Percentiles rank a stretch among this genome's conserved stretches.
These are phyloP conservation scores for Oldenlandia corymbosa DNA, from an alignment of 257 asterid genomes.

Conservation along the genomic window DNA sequence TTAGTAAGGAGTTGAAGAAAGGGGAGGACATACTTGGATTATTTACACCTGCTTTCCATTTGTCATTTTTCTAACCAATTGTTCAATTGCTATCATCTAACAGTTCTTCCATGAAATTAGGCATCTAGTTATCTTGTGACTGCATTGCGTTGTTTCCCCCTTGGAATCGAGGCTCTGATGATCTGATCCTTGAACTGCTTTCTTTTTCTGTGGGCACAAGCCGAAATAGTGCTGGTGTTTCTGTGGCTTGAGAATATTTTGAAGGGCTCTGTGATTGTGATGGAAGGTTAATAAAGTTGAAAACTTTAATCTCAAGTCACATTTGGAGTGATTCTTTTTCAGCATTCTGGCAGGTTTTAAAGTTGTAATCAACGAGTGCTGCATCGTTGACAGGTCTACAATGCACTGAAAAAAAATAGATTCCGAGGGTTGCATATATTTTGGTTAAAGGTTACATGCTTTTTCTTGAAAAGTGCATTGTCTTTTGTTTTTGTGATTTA, in stretches of 20 bases:
- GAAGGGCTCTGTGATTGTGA: constrained; percentile 6
- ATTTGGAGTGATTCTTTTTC: not conserved
- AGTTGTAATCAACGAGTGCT: not conserved
- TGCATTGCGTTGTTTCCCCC: too few species aligned
- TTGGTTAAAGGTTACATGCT: constrained; percentile 8
- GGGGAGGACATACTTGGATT: not conserved
- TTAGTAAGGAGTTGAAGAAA: not conserved
- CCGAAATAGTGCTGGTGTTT: not conserved
- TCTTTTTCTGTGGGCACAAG: not conserved
- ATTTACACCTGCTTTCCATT: not conserved
- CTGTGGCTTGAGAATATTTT: not conserved
- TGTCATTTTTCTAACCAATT: not conserved
- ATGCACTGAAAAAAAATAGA: not conserved
- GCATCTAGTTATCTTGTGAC: not conserved
- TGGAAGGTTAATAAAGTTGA: not conserved
- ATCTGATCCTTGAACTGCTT: not conserved
- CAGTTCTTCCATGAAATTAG: not conserved
- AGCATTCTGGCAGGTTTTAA: constrained; percentile 2
- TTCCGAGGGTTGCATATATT: constrained; percentile 7
- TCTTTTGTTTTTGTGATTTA: not conserved
- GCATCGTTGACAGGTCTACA: not conserved
- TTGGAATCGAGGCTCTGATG: too few species aligned
- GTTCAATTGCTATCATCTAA: not conserved
- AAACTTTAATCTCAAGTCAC: not conserved
- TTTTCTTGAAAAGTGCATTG: constrained; percentile 8